Evolutionary conservation across 148 eudicot species (phyloP).

Genomic region (Polygonum maritimum): DNA sequence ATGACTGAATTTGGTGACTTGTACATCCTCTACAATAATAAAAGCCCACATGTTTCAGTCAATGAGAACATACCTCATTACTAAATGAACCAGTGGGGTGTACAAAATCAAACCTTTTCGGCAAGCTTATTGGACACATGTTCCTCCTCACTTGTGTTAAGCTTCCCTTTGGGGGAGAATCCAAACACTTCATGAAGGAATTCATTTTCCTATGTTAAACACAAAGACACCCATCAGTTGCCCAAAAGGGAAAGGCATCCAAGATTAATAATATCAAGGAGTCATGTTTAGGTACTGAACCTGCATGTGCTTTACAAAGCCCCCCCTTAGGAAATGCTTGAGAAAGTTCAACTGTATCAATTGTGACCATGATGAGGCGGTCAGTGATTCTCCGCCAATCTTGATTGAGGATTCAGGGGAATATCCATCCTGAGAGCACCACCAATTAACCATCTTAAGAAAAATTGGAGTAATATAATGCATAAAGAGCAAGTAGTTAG

Average conservation of each 20-base stretch:
- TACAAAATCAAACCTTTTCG: conserved; percentile 54
- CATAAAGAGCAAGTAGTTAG: neutral
- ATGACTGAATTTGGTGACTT: conserved; percentile 74
- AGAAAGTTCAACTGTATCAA: conserved; percentile 75
- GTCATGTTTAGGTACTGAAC: conserved; percentile 8
- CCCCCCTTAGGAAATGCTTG: conserved; percentile 74
- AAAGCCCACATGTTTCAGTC: neutral
- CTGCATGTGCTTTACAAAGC: conserved; percentile 89
- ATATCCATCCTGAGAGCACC: conserved; percentile 47
- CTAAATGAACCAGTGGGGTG: neutral
- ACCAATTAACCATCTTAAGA: neutral
- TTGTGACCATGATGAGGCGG: conserved; percentile 59
- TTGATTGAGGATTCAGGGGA: conserved; percentile 58
- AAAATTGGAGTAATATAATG: neutral
- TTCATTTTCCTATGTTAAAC: conserved; percentile 31
- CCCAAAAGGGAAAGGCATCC: neutral
- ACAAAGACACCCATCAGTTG: neutral
- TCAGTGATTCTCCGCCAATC: conserved; percentile 58
- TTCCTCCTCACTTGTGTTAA: conserved; percentile 24
- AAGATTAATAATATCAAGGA: neutral
- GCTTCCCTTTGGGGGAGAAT: conserved; percentile 56
- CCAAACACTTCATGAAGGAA: conserved; percentile 77
- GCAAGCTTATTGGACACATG: conserved; percentile 22
- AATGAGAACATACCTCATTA: neutral
- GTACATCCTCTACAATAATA: conserved; percentile 45